Evolutionary conservation across 106 monocot genomes (phyloP), one percentile per base, ranked within the genome.

Genomic region (Hemerocallis citrina): DNA sequence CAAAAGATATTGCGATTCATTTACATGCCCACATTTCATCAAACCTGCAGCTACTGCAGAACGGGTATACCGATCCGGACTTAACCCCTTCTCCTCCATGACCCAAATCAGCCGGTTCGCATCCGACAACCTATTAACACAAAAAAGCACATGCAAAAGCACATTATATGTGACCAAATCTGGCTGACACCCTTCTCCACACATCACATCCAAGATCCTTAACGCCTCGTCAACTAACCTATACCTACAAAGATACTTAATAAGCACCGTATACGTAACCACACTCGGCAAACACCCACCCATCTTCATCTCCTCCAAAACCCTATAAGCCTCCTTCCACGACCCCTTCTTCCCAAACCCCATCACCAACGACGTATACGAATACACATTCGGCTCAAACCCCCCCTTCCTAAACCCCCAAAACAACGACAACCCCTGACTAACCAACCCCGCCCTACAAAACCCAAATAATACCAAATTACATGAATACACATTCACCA

Each of bases 381-480:
- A 69, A 68, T 69, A 68, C 12, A 58, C 65, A 63, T 72, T 86
- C 19, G 5, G 64, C 21, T 35, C 19, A 44, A 78, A 78, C n/a
- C 81, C 86, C 66, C 68, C 78, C 61, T 77, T 86, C 52, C 56
- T 77, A 34, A 81, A 45, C 33, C 39, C 44, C 61, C 38, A 86
- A 37, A 86, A 81, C 15, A 86, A 29, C 51, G 72, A 74, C 34
- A 78, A 60, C 2, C 69, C 86, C 19, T 27, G 13, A 21, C 27
- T 27, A 46, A 44, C 62, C 27, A 68, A 64, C 41, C 78, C 74
- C 0, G 65, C 64, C 72, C 78, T 81, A 68, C 77, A 78, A 13
- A 86, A 58, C 37, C 59, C 44, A 29, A 81, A 81, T 59, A 86
- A 71, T 72, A 81, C 75, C 31, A 81, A 56, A 66, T 86, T 86